A percentile compares a stretch with the other conserved stretches of the same genome.
Evolutionary conservation across 345 rosid species (phyloP).

Genomic region (Firmiana major): DNA sequence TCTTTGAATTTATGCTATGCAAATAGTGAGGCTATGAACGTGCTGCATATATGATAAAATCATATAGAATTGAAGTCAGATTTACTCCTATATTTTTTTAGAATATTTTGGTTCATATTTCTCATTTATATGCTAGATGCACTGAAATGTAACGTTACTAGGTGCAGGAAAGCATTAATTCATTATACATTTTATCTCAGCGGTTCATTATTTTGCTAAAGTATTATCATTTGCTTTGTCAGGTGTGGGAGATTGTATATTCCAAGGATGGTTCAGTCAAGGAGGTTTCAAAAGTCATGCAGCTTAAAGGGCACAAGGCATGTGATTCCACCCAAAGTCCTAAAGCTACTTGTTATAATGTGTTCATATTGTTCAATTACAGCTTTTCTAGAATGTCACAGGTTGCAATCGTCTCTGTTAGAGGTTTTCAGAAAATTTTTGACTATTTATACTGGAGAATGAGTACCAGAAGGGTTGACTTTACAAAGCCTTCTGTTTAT

Average conservation of each 20-base stretch:
- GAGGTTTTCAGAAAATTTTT: background rate
- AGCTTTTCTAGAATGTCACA: background rate
- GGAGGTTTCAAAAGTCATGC: slow-evolving; percentile 85
- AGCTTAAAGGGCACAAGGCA: slow-evolving; percentile 97
- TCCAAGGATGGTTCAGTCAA: slow-evolving; percentile 92
- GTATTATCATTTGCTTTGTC: slow-evolving; percentile 14
- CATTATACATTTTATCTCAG: background rate
- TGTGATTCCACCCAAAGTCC: background rate
- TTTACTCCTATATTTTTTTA: too few relatives aligned
- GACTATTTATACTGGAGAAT: background rate
- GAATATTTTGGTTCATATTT: background rate
- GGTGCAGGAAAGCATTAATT: background rate
- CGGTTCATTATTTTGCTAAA: slow-evolving; percentile 7
- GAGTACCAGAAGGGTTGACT: background rate
- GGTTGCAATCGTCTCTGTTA: background rate
- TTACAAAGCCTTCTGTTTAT: background rate
- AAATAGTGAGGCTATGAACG: background rate
- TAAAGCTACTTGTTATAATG: background rate
- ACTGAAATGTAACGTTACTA: background rate
- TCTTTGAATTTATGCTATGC: background rate
- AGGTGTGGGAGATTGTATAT: slow-evolving; percentile 99
- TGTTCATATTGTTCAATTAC: background rate
- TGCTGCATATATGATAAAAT: background rate
- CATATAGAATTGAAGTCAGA: background rate
- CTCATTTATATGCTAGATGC: background rate